Percentiles rank a stretch among this genome's conserved stretches.
These are phyloP conservation scores for Puccinia sorghi DNA, from an alignment of 1,284 basidiomycete species.

Conservation along the genomic window DNA sequence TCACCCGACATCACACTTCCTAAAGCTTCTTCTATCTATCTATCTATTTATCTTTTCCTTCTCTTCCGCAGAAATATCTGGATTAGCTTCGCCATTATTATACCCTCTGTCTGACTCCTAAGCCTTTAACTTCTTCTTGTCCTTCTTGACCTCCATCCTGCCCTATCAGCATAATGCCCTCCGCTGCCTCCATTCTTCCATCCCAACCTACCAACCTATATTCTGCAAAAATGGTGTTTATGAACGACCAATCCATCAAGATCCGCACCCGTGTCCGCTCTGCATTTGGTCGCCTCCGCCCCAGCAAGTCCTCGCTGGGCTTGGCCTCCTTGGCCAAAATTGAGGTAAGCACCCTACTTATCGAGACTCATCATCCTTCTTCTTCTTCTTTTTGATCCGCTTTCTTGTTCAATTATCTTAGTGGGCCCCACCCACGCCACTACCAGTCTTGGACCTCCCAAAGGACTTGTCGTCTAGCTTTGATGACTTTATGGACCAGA, in stretches of 20 bases:
- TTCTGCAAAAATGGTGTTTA: constrained; percentile 19
- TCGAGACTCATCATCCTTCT: not conserved
- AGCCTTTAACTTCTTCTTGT: not conserved
- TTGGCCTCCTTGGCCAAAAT: constrained; percentile 17
- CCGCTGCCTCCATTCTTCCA: not conserved
- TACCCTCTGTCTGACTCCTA: not conserved
- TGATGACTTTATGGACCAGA: not conserved
- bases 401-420: not conserved
- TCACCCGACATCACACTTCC: constrained; percentile 1
- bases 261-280: constrained; percentile 39
- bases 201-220: not conserved
- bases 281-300: constrained; percentile 23
- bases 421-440: constrained; percentile 19
- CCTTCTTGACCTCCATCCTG: not conserved
- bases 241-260: constrained; percentile 20
- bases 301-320: constrained; percentile 29
- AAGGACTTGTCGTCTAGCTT: not conserved
- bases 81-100: constrained; percentile 5
- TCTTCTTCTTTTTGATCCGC: not conserved
- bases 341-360: not conserved
- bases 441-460: constrained; percentile 7
- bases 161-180: not conserved
- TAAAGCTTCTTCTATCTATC: constrained; percentile 1
- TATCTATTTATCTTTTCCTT: not conserved
- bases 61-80: too few species aligned